These are phyloP conservation scores for Arabis hirsuta DNA, from an alignment of 345 rosid genomes.

Conservation along the genomic window DNA sequence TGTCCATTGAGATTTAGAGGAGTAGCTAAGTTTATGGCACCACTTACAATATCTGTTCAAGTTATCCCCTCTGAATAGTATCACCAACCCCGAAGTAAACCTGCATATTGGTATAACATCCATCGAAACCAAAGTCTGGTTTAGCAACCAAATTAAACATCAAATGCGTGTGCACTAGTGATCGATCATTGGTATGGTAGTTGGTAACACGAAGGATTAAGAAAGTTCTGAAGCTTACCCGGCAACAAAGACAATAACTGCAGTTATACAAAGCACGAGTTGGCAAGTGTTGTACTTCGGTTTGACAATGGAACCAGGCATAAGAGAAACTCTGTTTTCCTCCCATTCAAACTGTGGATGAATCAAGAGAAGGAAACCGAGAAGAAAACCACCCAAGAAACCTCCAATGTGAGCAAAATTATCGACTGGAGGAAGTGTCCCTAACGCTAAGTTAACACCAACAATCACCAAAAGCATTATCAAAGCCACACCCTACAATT, in stretches of 20 bases:
- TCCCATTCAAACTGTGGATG: constrained; percentile 87
- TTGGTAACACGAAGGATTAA: neutral
- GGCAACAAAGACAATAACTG: constrained; percentile 51
- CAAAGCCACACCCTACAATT: constrained; percentile 66
- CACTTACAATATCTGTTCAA: constrained; percentile 84
- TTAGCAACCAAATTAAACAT: constrained; percentile 1
- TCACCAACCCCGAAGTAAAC: constrained; percentile 65
- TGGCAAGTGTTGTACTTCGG: constrained; percentile 82
- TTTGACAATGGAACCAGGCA: constrained; percentile 58
- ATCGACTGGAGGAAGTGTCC: constrained; percentile 93
- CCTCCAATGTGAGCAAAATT: constrained; percentile 95
- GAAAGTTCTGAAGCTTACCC: constrained; percentile 62
- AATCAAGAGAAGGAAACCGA: constrained; percentile 65
- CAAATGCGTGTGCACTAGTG: neutral
- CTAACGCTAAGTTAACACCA: constrained; percentile 71
- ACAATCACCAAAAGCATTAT: constrained; percentile 68
- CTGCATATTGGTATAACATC: constrained; percentile 47
- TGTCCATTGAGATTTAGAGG: constrained; percentile 69
- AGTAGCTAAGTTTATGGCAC: constrained; percentile 93
- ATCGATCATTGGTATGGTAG: neutral
- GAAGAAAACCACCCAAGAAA: constrained; percentile 69
- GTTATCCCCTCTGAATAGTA: constrained; percentile 76
- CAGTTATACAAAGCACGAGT: constrained; percentile 54
- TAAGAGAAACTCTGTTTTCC: constrained; percentile 51
- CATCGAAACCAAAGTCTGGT: constrained; percentile 7